phyloP scores from a whole-genome alignment of 2,329 filamentous ascomycete species.

The Pseudocercospora cruenta region DNA sequence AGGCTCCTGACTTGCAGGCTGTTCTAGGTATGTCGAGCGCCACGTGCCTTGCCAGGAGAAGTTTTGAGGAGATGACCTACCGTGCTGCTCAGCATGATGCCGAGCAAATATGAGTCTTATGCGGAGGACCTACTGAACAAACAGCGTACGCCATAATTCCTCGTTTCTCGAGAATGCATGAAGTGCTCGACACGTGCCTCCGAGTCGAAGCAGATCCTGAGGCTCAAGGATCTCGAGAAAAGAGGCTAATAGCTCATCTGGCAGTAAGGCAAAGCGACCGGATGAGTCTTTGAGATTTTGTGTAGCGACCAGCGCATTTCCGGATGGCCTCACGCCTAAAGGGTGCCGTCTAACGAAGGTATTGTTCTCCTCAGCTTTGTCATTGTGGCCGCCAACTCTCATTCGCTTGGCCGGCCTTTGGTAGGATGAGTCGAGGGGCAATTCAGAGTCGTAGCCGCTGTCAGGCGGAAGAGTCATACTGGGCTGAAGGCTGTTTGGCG shows the following conservation, averaged over 20 bases:
- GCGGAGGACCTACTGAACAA: constrained; percentile 72
- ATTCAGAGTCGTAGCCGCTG: constrained; percentile 13
- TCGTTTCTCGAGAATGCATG: constrained; percentile 84
- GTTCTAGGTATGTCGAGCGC: constrained; percentile 74
- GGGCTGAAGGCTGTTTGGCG: background rate
- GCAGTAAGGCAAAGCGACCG: constrained; percentile 68
- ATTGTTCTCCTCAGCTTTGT: constrained; percentile 38
- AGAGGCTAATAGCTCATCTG: constrained; percentile 78
- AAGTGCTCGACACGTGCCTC: constrained; percentile 79
- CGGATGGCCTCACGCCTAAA: constrained; percentile 80
- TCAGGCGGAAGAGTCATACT: constrained; percentile 24
- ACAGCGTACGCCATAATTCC: constrained; percentile 86
- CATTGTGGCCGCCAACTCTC: constrained; percentile 14
- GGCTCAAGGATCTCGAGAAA: constrained; percentile 76
- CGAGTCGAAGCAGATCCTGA: constrained; percentile 64
- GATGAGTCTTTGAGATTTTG: constrained; percentile 68
- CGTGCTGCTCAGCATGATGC: constrained; percentile 35
- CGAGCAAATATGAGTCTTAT: constrained; percentile 18
- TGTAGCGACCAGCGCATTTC: constrained; percentile 73
- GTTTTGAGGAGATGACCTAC: constrained; percentile 48
- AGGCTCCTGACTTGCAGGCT: constrained; percentile 58
- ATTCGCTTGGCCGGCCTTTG: constrained; percentile 26
- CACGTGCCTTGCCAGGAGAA: constrained; percentile 81
- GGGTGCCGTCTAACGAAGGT: constrained; percentile 72
- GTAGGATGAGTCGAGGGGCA: constrained; percentile 21